phyloP scores from a whole-genome alignment of 352 stramenopile species.

The Phytophthora multivora region DNA sequence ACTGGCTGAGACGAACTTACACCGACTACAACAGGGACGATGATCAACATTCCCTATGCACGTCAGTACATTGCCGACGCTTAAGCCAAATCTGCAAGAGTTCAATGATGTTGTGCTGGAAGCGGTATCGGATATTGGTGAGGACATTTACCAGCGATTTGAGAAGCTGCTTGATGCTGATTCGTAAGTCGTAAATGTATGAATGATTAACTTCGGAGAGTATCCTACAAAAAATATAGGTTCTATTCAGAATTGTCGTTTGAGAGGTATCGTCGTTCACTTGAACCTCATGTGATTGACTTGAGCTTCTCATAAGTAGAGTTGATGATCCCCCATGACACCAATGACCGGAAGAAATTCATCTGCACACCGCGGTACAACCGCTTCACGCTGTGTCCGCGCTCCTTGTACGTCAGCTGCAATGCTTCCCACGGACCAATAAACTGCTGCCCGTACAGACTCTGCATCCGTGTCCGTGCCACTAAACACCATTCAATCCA shows the following conservation, averaged over 20 bases:
- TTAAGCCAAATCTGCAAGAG: neutral
- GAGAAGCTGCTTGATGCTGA: neutral
- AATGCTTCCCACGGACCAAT: conserved; percentile 63
- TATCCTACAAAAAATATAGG: conserved; percentile 11
- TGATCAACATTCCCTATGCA: conserved; percentile 10
- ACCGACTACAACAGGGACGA: neutral
- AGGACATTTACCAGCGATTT: neutral
- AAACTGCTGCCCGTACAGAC: conserved; percentile 70
- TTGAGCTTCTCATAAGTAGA: conserved; percentile 90
- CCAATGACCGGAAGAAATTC: conserved; percentile 87
- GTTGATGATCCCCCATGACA: conserved; percentile 93
- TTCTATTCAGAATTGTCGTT: conserved; percentile 7
- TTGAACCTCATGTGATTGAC: conserved; percentile 52
- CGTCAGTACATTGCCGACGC: neutral
- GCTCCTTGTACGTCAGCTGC: conserved; percentile 73
- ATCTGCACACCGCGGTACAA: conserved; percentile 89
- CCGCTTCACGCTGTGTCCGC: conserved; percentile 54
- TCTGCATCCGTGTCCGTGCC: conserved; percentile 83
- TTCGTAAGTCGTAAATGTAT: too few species aligned
- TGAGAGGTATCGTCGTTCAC: neutral
- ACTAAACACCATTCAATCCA: conserved; percentile 40
- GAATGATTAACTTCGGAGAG: neutral
- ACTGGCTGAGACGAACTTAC: conserved; percentile 6
- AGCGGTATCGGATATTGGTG: neutral
- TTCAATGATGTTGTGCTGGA: conserved; percentile 5